phyloP scores from a whole-genome alignment of 2,329 filamentous ascomycete genomes.

The Phaeophleospora eucalypticola region DNA sequence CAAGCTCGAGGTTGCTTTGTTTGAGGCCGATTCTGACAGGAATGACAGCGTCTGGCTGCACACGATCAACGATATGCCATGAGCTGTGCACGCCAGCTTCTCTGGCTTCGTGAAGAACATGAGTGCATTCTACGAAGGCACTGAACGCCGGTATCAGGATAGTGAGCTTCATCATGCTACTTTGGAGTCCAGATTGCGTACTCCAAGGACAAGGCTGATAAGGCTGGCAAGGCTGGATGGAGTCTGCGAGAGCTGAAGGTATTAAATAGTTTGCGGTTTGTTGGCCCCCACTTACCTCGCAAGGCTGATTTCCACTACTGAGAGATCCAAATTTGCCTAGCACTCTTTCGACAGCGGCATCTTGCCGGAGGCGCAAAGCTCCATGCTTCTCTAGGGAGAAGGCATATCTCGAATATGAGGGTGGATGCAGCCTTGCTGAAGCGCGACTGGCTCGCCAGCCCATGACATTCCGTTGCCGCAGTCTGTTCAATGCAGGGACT shows the following conservation, averaged over 20 bases:
- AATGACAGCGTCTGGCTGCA: constrained; percentile 33
- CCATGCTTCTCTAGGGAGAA: neutral
- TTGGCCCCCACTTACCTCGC: no score
- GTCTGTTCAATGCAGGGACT: neutral
- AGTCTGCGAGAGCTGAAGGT: no score
- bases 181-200: neutral
- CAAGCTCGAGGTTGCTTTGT: constrained; percentile 22
- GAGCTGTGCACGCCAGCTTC: neutral
- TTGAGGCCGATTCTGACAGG: constrained; percentile 24
- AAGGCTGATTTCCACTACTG: no score
- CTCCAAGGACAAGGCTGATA: no score
- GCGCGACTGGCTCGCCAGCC: neutral
- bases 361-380: neutral
- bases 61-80: constrained; percentile 36
- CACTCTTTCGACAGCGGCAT: neutral
- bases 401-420: neutral
- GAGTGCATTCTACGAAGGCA: neutral
- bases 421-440: neutral
- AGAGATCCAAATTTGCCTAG: neutral
- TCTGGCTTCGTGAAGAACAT: constrained; percentile 22
- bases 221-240: no score
- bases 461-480: no score
- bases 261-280: no score
- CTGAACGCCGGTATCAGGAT: neutral
- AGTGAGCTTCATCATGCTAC: neutral